Conservation (phyloP, 116 monocot genomes). For the Posidonia oceanica region DNA sequence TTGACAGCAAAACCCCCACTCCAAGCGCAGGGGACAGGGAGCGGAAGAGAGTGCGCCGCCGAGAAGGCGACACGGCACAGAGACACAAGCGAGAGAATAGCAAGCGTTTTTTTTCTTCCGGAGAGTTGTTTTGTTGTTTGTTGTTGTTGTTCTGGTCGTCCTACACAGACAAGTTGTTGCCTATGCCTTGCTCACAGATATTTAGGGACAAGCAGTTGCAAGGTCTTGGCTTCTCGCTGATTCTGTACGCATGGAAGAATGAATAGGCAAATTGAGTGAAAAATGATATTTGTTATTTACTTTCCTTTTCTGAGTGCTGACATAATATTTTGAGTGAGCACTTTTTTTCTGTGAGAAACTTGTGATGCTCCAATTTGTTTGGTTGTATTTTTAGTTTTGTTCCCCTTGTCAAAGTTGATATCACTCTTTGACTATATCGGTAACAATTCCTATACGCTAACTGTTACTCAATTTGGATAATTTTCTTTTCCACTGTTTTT, state of each 20-base stretch:
- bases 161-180: slow-evolving; percentile 23
- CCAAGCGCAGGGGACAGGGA: no score
- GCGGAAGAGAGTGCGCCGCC: no score
- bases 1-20: no score
- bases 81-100: no score
- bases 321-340: background rate
- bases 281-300: background rate
- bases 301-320: background rate
- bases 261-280: slow-evolving; percentile 12
- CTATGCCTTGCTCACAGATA: slow-evolving; percentile 14
- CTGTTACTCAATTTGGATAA: no score
- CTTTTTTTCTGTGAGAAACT: background rate
- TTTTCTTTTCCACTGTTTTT: background rate
- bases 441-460: background rate
- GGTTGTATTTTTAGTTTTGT: background rate
- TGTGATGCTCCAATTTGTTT: background rate
- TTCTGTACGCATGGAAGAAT: slow-evolving; percentile 36
- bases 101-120: no score
- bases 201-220: slow-evolving; percentile 17
- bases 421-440: background rate
- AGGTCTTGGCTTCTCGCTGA: slow-evolving; percentile 35
- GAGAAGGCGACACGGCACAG: no score
- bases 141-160: no score
- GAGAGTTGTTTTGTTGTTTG: no score
- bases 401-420: background rate